phyloP scores from a whole-genome alignment of 1,284 basidiomycete species.

The Schizophyllum commune region DNA sequence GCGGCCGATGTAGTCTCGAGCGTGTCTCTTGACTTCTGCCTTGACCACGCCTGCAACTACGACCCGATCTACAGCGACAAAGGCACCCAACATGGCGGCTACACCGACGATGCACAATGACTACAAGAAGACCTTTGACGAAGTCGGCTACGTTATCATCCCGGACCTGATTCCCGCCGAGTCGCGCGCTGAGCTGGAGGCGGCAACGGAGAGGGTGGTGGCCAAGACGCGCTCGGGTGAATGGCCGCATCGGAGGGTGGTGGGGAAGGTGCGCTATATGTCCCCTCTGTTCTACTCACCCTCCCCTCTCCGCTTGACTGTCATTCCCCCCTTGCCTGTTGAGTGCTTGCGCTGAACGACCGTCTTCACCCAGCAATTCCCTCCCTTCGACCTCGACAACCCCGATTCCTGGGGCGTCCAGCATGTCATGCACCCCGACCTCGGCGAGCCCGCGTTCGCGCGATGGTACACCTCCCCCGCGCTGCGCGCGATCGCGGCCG shows the following conservation, averaged over 20 bases:
- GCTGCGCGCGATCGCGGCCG: constrained; percentile 40
- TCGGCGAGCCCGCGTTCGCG: constrained; percentile 52
- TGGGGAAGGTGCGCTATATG: constrained; percentile 58
- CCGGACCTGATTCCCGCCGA: constrained; percentile 45
- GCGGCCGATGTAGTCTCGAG: too few species aligned
- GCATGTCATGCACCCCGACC: constrained; percentile 72
- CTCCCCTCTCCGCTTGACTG: too few species aligned
- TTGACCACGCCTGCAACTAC: too few species aligned
- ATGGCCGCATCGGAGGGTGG: constrained; percentile 67
- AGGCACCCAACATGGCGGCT: background rate
- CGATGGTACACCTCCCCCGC: constrained; percentile 61
- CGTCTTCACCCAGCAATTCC: constrained; percentile 44
- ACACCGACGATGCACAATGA: background rate
- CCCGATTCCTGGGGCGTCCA: constrained; percentile 78
- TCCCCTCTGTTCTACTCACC: too few species aligned
- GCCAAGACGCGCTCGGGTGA: constrained; percentile 49
- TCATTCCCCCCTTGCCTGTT: background rate
- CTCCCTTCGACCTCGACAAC: constrained; percentile 56
- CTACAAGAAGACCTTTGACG: constrained; percentile 34
- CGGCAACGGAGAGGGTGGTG: constrained; percentile 48
- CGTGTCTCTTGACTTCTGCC: too few species aligned
- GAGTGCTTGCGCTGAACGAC: background rate
- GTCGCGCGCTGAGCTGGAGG: constrained; percentile 34
- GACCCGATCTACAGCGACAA: too few species aligned
- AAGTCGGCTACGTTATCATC: constrained; percentile 70